Evolutionary conservation across 805 yeast species (phyloP), one percentile per base, ranked within the genome.

Genomic region (Starmerella ratchasimensis): DNA sequence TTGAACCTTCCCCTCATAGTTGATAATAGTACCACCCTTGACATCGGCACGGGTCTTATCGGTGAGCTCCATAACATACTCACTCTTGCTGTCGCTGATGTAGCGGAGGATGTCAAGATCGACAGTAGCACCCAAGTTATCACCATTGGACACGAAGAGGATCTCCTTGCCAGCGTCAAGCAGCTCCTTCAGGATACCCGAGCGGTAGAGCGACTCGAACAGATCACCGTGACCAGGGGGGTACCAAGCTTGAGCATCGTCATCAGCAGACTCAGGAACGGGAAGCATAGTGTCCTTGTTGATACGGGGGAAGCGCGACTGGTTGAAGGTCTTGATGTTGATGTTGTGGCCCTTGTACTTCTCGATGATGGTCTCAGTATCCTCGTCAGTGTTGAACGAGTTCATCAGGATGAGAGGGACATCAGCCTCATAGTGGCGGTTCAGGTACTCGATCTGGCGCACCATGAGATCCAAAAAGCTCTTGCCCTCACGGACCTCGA

Each of bases 221-320:
- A 90, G 66, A 64, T 90, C 98, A 64, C 98, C 98, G 62, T 90
- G 98, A 37, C 98, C 98, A n/a, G 98, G 98, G 35, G 98, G 98
- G 59, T 90, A 90, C 98, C 98, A 90, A 41, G 80, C 68, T 53
- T 82, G 88, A 51, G 80, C 69, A 30, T 69, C 68, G 54, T 83
- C 94, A 43, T 77, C 76, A 47, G 59, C 69, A 25, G 71, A 56
- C 48, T 79, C 72, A 42, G 98, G 96, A 33, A 88, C 95, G 20
- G 98, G 98, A 58, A 90, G 71, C 52, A 84, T 64, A n/a, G 96
- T 82, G 61, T 90, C 98, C 65, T 80, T 83, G 67, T 71, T 80
- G 48, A 90, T 83, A 64, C 98, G 76, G 54, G 98, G 98, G 68
- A 75, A 90, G 52, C 90, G 75, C n/a, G 96, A 84, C 68, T 90